A percentile compares a stretch with the other conserved stretches of the same genome.
Conservation (phyloP, 2,329 filamentous ascomycete species). For the Aotearoamyces nothofagi region DNA sequence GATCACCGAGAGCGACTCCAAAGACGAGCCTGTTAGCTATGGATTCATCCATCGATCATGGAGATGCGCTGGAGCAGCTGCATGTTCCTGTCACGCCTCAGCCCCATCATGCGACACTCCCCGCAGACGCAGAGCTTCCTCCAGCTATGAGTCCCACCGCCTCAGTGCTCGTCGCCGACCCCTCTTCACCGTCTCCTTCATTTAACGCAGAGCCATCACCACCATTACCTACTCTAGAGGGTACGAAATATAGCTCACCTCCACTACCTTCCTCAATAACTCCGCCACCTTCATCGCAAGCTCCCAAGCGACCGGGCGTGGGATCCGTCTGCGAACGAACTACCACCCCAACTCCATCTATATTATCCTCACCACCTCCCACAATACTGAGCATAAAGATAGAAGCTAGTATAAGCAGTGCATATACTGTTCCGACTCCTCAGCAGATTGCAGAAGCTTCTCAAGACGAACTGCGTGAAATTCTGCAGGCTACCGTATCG, state of each 20-base stretch:
- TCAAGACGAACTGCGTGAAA: constrained; percentile 37
- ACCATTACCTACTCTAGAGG: constrained; percentile 9
- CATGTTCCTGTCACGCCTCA: constrained; percentile 3
- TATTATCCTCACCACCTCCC: constrained; percentile 16
- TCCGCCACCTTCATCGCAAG: constrained; percentile 46
- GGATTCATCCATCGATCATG: too few relatives aligned
- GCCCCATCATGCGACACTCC: constrained; percentile 4
- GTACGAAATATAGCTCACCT: constrained; percentile 19
- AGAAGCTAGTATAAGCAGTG: constrained; percentile 3
- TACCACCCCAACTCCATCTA: constrained; percentile 8
- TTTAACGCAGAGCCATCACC: constrained; percentile 17
- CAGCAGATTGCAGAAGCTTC: constrained; percentile 36
- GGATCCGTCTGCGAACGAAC: constrained; percentile 4
- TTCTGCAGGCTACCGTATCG: constrained; percentile 37
- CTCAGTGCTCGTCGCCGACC: constrained; percentile 3
- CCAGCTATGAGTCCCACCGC: constrained; percentile 1
- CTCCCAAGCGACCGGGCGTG: constrained; percentile 18
- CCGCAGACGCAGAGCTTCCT: constrained; percentile 2
- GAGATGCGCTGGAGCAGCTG: constrained; percentile 2
- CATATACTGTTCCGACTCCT: constrained; percentile 23
- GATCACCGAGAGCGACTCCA: too few relatives aligned
- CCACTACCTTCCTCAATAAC: constrained; percentile 32
- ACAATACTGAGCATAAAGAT: constrained; percentile 11
- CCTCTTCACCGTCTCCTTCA: constrained; percentile 18
- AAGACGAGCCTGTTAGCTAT: too few relatives aligned